These are phyloP conservation scores for Astragalus glycyphyllos DNA, from an alignment of 306 rosid genomes.

Conservation along the genomic window DNA sequence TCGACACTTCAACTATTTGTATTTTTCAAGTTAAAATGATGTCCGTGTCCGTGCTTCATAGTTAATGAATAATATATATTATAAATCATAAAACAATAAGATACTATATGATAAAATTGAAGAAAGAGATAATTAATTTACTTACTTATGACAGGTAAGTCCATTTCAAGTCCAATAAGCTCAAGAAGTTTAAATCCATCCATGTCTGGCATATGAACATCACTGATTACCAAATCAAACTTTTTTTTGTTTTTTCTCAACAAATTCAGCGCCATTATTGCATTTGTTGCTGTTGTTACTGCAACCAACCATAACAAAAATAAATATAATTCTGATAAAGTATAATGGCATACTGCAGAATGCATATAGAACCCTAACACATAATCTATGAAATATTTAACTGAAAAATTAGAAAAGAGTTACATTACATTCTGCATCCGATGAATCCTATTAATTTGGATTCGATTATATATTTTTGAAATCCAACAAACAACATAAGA, in stretches of 20 bases:
- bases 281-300: slow-evolving; percentile 79
- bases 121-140: too few relatives aligned
- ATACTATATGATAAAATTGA: too few relatives aligned
- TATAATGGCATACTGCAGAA: background rate
- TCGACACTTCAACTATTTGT: too few relatives aligned
- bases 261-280: slow-evolving; percentile 69
- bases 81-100: too few relatives aligned
- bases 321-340: slow-evolving; percentile 12
- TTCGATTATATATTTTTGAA: background rate
- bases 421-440: background rate
- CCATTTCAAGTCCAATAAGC: slow-evolving; percentile 97
- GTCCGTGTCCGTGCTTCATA: too few relatives aligned
- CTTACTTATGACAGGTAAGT: slow-evolving; percentile 96
- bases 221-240: slow-evolving; percentile 92
- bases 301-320: slow-evolving; percentile 49
- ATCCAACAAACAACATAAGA: slow-evolving; percentile 7
- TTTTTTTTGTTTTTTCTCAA: slow-evolving; percentile 74
- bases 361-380: background rate
- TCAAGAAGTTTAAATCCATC: slow-evolving; percentile 98
- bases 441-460: background rate
- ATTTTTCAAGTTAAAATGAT: too few relatives aligned
- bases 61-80: too few relatives aligned
- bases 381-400: slow-evolving; percentile 10
- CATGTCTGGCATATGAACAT: slow-evolving; percentile 99
- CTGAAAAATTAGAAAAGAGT: background rate